A percentile compares a stretch with the other conserved stretches of the same genome.
Evolutionary conservation across 1,284 basidiomycete genomes (phyloP).

Genomic region (Schizophyllum commune): DNA sequence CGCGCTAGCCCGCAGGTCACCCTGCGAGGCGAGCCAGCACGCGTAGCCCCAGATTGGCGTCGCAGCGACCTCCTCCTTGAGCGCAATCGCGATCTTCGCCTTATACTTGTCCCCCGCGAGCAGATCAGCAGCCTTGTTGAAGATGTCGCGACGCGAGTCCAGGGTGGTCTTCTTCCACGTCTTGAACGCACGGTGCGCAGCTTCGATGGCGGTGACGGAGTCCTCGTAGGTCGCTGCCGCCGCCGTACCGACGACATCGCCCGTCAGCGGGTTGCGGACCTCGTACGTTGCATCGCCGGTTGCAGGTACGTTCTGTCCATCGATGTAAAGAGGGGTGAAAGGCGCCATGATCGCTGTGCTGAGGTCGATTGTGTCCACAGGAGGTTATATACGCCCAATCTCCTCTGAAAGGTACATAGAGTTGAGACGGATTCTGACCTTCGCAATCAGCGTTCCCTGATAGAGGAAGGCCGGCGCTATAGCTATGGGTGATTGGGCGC

Average conservation of each 20-base stretch:
- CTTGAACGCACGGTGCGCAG: constrained; percentile 38
- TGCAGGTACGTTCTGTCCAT: constrained; percentile 28
- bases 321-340: constrained; percentile 33
- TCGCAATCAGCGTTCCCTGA: neutral
- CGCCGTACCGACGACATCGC: constrained; percentile 31
- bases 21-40: neutral
- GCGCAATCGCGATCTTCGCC: constrained; percentile 23
- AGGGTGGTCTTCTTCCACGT: constrained; percentile 37
- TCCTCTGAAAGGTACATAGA: neutral
- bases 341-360: constrained; percentile 7
- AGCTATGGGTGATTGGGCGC: neutral
- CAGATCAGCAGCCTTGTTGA: constrained; percentile 39
- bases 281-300: constrained; percentile 34
- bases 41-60: constrained; percentile 18
- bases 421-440: neutral
- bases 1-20: neutral
- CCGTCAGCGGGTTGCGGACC: constrained; percentile 35
- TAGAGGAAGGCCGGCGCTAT: neutral
- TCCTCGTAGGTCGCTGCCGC: constrained; percentile 40
- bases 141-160: constrained; percentile 33
- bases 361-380: neutral
- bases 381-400: neutral
- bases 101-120: constrained; percentile 33
- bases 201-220: constrained; percentile 38
- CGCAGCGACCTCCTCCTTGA: constrained; percentile 33